phyloP scores from a whole-genome alignment of 1,284 basidiomycete species.

The Fomitopsis pinicola region DNA sequence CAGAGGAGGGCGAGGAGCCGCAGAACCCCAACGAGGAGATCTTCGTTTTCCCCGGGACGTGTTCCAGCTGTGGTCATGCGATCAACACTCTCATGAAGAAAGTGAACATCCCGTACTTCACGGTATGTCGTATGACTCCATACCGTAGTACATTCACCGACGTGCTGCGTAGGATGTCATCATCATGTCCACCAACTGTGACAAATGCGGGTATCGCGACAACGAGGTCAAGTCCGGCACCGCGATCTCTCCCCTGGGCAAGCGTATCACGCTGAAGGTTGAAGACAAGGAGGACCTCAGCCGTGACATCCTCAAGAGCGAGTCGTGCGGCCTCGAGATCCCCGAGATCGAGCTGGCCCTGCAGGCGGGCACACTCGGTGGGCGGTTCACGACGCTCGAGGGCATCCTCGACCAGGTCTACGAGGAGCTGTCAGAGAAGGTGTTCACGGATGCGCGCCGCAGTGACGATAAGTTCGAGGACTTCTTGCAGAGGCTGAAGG shows the following conservation, averaged over 20 bases:
- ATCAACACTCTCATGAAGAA: slow-evolving; percentile 94
- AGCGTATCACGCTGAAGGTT: slow-evolving; percentile 85
- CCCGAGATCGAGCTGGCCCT: slow-evolving; percentile 96
- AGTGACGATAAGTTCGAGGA: slow-evolving; percentile 55
- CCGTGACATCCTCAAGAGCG: slow-evolving; percentile 94
- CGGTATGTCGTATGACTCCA: slow-evolving; percentile 43
- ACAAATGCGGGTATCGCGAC: slow-evolving; percentile 91
- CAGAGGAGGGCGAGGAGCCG: slow-evolving; percentile 21
- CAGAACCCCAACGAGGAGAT: slow-evolving; percentile 73
- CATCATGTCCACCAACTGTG: slow-evolving; percentile 99
- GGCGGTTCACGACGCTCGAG: slow-evolving; percentile 55
- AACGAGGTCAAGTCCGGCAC: slow-evolving; percentile 96
- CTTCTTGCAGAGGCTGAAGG: slow-evolving; percentile 82
- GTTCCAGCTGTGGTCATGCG: slow-evolving; percentile 84
- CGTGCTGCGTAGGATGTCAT: slow-evolving; percentile 73
- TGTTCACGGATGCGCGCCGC: slow-evolving; percentile 68
- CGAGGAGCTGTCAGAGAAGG: slow-evolving; percentile 58
- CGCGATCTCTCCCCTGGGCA: slow-evolving; percentile 84
- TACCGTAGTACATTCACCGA: neutral
- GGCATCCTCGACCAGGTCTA: slow-evolving; percentile 73
- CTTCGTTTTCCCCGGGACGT: slow-evolving; percentile 84
- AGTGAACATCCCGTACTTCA: slow-evolving; percentile 97
- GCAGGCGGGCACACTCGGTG: slow-evolving; percentile 89
- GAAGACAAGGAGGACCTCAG: slow-evolving; percentile 93
- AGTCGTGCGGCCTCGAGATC: slow-evolving; percentile 86